Conservation (phyloP, 495 filamentous ascomycete genomes). For the Umbilicaria muhlenbergii region DNA sequence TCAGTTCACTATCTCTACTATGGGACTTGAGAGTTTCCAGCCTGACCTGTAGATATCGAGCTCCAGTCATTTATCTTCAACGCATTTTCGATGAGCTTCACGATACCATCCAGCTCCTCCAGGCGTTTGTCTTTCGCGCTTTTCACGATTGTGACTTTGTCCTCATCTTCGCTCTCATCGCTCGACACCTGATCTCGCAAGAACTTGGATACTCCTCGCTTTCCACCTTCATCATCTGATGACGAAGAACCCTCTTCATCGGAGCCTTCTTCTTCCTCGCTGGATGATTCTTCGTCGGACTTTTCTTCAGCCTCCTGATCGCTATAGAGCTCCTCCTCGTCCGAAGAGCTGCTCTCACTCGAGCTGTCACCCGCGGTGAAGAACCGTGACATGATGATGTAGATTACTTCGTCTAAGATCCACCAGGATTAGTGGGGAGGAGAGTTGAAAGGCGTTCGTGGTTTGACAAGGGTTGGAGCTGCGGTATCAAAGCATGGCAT, state of each 20-base stretch:
- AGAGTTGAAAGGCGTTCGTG: too few species aligned
- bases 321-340: constrained; percentile 82
- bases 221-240: constrained; percentile 49
- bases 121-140: constrained; percentile 94
- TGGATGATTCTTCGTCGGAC: constrained; percentile 33
- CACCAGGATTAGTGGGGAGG: too few species aligned
- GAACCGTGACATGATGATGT: constrained; percentile 73
- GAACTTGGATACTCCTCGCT: constrained; percentile 62
- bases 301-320: constrained; percentile 41
- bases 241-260: constrained; percentile 21
- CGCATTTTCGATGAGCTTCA: constrained; percentile 85
- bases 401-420: background rate
- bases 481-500: too few species aligned
- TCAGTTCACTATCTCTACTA: constrained; percentile 13
- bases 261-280: constrained; percentile 39
- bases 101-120: constrained; percentile 81
- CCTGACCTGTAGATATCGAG: constrained; percentile 72
- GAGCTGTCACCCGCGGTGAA: constrained; percentile 89
- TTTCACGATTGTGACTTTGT: constrained; percentile 69
- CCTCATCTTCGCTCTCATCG: constrained; percentile 74
- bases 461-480: too few species aligned
- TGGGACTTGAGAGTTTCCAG: background rate
- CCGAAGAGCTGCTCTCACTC: constrained; percentile 55
- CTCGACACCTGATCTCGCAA: constrained; percentile 55
- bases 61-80: constrained; percentile 96